These are phyloP conservation scores for Inonotus obliquus DNA, from an alignment of 1,284 basidiomycete genomes.

Conservation along the genomic window DNA sequence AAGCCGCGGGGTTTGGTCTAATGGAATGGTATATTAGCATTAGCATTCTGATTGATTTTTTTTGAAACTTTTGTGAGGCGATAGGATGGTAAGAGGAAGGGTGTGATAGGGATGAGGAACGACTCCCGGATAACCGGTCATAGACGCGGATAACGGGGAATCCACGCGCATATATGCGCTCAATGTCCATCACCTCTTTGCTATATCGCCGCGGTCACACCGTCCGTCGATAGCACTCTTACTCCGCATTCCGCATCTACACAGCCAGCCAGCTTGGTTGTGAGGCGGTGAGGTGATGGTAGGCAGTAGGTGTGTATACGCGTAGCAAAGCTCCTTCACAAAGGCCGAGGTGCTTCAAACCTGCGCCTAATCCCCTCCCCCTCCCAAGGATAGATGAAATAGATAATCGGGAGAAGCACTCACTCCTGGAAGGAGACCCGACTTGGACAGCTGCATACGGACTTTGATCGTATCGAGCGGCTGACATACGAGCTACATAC, in stretches of 20 bases:
- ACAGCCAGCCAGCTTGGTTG: too few relatives aligned
- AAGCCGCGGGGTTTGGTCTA: slow-evolving; percentile 89
- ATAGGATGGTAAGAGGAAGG: neutral
- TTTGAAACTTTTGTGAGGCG: neutral
- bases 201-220: neutral
- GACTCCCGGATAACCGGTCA: neutral
- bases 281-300: too few relatives aligned
- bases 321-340: too few relatives aligned
- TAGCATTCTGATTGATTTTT: neutral
- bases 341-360: too few relatives aligned
- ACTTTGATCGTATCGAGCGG: slow-evolving; percentile 71
- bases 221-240: neutral
- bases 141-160: too few relatives aligned
- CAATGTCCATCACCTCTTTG: neutral
- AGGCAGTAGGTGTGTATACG: too few relatives aligned
- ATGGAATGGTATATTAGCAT: neutral
- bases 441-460: slow-evolving; percentile 70
- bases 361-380: too few relatives aligned
- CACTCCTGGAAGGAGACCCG: slow-evolving; percentile 76
- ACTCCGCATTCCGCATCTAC: neutral
- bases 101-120: neutral
- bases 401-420: slow-evolving; percentile 29
- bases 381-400: too few relatives aligned
- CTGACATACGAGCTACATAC: slow-evolving; percentile 53
- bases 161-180: neutral